Evolutionary conservation across 768 basidiomycete species (phyloP).

Genomic region (Podaxis mareebaensis): DNA sequence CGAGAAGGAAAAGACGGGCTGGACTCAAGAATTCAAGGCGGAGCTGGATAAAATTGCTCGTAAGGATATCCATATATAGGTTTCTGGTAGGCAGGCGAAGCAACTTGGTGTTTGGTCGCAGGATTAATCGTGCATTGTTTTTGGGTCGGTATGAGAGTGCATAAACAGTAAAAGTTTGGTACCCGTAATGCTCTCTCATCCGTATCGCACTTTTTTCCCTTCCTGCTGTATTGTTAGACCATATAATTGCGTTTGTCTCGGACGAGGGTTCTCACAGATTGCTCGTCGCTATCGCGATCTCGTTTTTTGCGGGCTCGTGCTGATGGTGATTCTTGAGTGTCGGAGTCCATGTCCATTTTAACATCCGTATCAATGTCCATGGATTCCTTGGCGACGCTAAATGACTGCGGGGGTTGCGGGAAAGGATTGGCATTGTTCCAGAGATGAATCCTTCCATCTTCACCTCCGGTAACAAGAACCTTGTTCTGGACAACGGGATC

Average conservation of each 20-base stretch:
- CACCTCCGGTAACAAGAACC: conserved; percentile 31
- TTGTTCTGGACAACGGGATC: conserved; percentile 21
- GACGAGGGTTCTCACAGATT: neutral
- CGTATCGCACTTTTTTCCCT: conserved; percentile 10
- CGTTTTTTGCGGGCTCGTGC: neutral
- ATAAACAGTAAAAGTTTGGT: neutral
- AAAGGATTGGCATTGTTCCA: conserved; percentile 22
- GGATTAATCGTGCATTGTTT: neutral
- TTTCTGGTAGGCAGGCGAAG: neutral
- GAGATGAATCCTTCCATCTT: conserved; percentile 30
- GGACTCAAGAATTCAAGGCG: neutral
- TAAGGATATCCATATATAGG: neutral
- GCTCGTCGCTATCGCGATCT: conserved; percentile 2
- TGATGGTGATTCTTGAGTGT: neutral
- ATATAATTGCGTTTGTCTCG: neutral
- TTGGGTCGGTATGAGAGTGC: neutral
- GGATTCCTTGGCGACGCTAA: neutral
- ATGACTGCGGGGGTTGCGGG: neutral
- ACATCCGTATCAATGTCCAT: neutral
- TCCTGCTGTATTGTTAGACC: neutral
- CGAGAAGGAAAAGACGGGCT: neutral
- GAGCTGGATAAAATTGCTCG: neutral
- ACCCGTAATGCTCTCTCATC: neutral
- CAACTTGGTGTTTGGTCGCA: neutral
- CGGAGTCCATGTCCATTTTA: neutral